Conservation (phyloP, 2,329 filamentous ascomycete genomes). For the Aspergillus melleus region DNA sequence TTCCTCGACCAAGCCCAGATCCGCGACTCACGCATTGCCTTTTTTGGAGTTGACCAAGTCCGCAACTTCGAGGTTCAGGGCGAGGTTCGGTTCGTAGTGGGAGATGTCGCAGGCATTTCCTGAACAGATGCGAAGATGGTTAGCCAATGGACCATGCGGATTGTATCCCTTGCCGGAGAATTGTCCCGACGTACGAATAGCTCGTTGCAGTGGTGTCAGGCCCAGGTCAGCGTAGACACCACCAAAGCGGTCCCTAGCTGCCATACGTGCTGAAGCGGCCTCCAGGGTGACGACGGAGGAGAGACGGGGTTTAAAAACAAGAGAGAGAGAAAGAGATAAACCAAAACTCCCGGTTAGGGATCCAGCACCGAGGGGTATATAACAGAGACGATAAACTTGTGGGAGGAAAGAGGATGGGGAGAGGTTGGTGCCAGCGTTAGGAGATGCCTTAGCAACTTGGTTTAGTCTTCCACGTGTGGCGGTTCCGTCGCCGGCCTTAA, state of each 20-base stretch:
- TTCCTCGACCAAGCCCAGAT: background rate
- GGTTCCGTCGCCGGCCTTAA: conserved; percentile 10
- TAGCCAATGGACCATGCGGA: background rate
- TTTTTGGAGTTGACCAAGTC: conserved; percentile 98
- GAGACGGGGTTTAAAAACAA: conserved; percentile 6
- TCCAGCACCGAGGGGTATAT: background rate
- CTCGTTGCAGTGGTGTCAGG: conserved; percentile 86
- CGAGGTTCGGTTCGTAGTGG: conserved; percentile 97
- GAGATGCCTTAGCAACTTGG: conserved; percentile 17
- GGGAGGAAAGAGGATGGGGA: conserved; percentile 6
- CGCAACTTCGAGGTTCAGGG: conserved; percentile 91
- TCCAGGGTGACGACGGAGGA: conserved; percentile 64
- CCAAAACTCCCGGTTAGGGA: background rate
- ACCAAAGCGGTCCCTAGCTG: conserved; percentile 89
- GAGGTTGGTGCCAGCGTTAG: conserved; percentile 14
- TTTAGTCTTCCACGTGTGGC: conserved; percentile 27
- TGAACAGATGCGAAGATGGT: conserved; percentile 29
- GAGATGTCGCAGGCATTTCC: conserved; percentile 93
- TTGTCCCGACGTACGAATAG: conserved; percentile 63
- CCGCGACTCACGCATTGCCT: conserved; percentile 67
- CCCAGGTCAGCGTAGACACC: conserved; percentile 75
- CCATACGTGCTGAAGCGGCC: conserved; percentile 92
- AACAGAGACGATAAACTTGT: background rate
- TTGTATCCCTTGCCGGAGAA: background rate
- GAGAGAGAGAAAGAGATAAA: background rate